A percentile compares a stretch with the other conserved stretches of the same genome.
Conservation (phyloP, 2,329 filamentous ascomycete genomes). For the Fusarium pininemorale region DNA sequence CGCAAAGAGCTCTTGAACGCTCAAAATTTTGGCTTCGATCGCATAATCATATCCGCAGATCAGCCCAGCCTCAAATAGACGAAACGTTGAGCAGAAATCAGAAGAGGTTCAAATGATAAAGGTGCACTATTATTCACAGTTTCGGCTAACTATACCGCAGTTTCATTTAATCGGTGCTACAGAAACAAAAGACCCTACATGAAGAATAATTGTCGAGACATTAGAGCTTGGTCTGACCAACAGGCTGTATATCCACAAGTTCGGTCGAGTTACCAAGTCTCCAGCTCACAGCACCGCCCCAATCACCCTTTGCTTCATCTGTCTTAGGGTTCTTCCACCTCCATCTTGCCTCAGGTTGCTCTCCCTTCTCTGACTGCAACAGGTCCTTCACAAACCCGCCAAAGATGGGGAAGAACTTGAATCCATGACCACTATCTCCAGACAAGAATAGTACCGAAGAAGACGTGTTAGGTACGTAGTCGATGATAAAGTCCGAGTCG, state of each 20-base stretch:
- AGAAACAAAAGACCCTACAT: neutral
- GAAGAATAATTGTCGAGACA: fast-evolving
- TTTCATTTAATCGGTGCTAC: fast-evolving
- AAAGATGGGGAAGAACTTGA: constrained; percentile 71
- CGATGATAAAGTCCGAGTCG: constrained; percentile 69
- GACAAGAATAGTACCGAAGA: constrained; percentile 59
- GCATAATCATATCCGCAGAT: fast-evolving
- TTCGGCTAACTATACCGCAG: fast-evolving
- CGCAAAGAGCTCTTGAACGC: fast-evolving
- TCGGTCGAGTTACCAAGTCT: constrained; percentile 47
- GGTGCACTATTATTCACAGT: neutral
- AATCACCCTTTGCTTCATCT: constrained; percentile 29
- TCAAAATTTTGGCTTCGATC: no score
- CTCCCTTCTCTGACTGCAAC: constrained; percentile 49
- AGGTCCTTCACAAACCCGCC: constrained; percentile 63
- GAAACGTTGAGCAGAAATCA: fast-evolving
- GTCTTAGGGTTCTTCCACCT: constrained; percentile 56
- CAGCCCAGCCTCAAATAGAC: fast-evolving
- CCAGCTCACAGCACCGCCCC: constrained; percentile 50
- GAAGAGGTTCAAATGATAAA: fast-evolving
- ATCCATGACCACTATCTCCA: constrained; percentile 69
- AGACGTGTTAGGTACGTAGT: constrained; percentile 62
- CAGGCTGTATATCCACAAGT: constrained; percentile 32
- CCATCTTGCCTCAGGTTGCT: constrained; percentile 59
- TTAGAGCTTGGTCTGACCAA: constrained; percentile 11